These are phyloP conservation scores for Fraxinus anomala DNA, from an alignment of 257 asterid genomes.

Conservation along the genomic window DNA sequence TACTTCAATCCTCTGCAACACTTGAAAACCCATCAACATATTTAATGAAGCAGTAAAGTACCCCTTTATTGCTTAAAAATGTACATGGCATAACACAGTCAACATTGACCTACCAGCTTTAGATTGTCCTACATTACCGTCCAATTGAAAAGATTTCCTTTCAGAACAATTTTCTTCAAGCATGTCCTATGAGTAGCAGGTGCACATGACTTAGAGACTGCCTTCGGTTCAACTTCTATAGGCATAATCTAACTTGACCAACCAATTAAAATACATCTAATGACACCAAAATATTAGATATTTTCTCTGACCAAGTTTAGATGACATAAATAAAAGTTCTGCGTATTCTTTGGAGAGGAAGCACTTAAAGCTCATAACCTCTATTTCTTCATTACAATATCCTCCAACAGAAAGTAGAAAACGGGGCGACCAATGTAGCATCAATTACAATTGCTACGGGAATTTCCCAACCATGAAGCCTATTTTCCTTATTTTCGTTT, in stretches of 20 bases:
- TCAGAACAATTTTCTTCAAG: neutral
- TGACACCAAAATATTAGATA: neutral
- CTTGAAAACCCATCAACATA: constrained; percentile 22
- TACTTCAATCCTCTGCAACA: neutral
- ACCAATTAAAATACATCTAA: neutral
- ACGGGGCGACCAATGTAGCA: neutral
- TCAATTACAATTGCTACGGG: neutral
- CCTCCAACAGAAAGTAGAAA: neutral
- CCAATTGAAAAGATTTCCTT: neutral
- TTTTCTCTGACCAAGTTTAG: neutral
- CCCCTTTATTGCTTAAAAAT: neutral
- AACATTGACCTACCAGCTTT: neutral
- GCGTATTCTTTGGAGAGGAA: neutral
- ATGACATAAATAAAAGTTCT: neutral
- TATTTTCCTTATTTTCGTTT: neutral
- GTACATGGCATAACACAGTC: neutral
- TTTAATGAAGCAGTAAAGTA: neutral
- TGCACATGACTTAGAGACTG: neutral
- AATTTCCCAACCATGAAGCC: neutral
- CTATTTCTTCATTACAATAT: neutral
- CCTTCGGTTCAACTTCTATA: neutral
- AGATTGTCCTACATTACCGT: neutral
- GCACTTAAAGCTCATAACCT: neutral
- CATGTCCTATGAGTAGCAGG: neutral
- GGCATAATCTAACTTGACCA: neutral